Base-by-base conservation (phyloP, 2,329 filamentous ascomycete genomes). In the Xylariaceae sp. region DNA sequence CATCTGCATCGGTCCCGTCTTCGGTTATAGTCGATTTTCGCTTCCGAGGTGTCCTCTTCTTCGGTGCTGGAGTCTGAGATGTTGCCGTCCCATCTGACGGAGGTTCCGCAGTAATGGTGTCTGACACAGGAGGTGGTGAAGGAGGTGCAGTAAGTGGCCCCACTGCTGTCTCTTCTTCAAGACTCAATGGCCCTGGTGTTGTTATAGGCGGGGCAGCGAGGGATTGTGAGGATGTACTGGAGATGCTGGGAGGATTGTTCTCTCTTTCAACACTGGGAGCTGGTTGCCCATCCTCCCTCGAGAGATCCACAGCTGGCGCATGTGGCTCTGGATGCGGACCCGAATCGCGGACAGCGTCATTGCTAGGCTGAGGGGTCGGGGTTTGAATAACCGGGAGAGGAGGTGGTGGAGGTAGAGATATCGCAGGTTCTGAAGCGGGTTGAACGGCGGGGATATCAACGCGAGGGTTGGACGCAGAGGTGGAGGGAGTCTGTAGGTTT, bases 1-100 rank as follows among this genome's bases (percentile, higher is more conserved):
- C 53, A 44, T 62, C 64, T 29, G 51, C 19, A 33, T 39, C 36
- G 19, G 45, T 17, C 4, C 24, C 53, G 23, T 48, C 52, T 6
- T 62, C 56, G 3, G 58, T 55, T 26, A 62, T 54, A 17, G 65
- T 43, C 8, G 65, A 48, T 45, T 69, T 67, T n/a, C 70, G 70
- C 55, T 68, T 71, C 19, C 65, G 64, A 29, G 64, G 52, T 7
- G 60, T 52, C 46, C 56, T 60, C 45, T 69, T 70, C 58, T 65
- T 66, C 34, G 64, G 60, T 2, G 60, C 51, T 4, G 58, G 46
- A 16, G 44, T n/a, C n/a, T 56, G 44, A 53, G 50, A 12, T 23
- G 24, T 14, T 6, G 28, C 12, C 4, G 64, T n/a, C 40, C 62
- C 59, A 34, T 56, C 55, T 37, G 41, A 29, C 0, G 58, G 43